These are phyloP conservation scores for Rhodotorula graminis DNA, from an alignment of 768 basidiomycete species.

Conservation along the genomic window DNA sequence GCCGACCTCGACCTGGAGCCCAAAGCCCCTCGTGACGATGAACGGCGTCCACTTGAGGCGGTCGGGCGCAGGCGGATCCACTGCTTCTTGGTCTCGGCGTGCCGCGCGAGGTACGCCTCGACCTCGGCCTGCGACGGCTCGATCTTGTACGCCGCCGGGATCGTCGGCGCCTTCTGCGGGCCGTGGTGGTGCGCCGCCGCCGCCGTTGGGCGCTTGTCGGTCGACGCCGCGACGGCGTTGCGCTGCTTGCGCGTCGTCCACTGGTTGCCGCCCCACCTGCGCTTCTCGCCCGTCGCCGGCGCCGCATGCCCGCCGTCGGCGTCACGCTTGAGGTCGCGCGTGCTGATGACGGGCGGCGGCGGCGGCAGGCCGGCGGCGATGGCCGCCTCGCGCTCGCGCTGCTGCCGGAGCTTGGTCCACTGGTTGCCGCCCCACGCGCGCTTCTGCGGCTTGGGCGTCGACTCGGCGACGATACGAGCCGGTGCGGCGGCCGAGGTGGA, in stretches of 20 bases:
- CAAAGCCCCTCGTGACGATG: constrained; percentile 51
- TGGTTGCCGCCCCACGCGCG: constrained; percentile 21
- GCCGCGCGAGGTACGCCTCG: constrained; percentile 59
- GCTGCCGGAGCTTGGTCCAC: constrained; percentile 18
- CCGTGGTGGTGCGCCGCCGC: neutral
- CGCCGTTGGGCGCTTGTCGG: neutral
- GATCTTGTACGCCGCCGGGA: constrained; percentile 60
- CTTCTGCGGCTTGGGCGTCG: neutral
- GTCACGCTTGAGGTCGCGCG: neutral
- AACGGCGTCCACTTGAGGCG: constrained; percentile 94
- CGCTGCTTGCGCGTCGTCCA: constrained; percentile 37
- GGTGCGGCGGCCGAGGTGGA: too few species aligned
- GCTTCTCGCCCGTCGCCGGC: constrained; percentile 39
- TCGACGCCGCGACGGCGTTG: neutral
- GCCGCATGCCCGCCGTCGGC: neutral
- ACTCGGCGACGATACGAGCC: too few species aligned
- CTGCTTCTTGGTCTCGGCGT: constrained; percentile 63
- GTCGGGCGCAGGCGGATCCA: constrained; percentile 66
- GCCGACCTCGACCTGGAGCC: constrained; percentile 19
- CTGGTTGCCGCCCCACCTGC: constrained; percentile 15
- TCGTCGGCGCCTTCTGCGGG: constrained; percentile 5
- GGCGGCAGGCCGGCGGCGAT: constrained; percentile 25
- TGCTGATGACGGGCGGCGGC: constrained; percentile 37
- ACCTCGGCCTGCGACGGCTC: constrained; percentile 67
- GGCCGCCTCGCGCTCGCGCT: constrained; percentile 45